Evolutionary conservation across 1,284 basidiomycete species (phyloP), one percentile per base, ranked within the genome.

Genomic region (Apiotrichum mycotoxinovorans): DNA sequence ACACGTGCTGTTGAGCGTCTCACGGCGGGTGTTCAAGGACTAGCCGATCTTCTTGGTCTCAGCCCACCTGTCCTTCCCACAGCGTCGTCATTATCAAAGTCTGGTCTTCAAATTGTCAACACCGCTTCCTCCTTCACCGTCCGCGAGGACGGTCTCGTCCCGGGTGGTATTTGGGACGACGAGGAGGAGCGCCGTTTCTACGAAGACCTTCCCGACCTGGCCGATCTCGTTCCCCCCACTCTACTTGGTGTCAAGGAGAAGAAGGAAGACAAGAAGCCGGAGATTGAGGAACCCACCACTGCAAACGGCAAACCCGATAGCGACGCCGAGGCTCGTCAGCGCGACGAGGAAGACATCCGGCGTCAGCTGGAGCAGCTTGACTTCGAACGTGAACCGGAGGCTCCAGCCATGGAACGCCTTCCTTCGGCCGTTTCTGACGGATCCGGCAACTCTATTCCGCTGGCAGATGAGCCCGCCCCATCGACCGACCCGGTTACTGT

Each of bases 101-200:
- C 71, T 0, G 77, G 77, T 4, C 65, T 80, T 8, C 79, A 79
- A 56, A 77, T 81, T 56, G 79, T 80, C 49, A 74, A 80, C 46
- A 70, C 76, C 17, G 65, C 74, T 4, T 79, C 79, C 0, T 72
- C 78, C 0, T 77, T 80, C 56, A 69, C 68, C 3, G 83, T 86
- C 18, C 81, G 83, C 2, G 81, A 84, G 2, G 83, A 89, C 48
- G 80, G 82, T 7, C 55, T 66, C 17, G 72, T 80, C 17, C 77
- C 81, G 8, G 86, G 87, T 2, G 88, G 91, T 3, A 95, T 97
- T 69, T 99, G 96, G 96, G 91, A 94, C 72, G 96, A 98, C 68
- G 96, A 98, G 62, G 96, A 98, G 76, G 93, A 98, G 72, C 83
- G 89, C 41, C 82, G 87, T 50, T 98, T 97, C 78, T 98, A 89